Evolutionary conservation across 2,329 filamentous ascomycete genomes (phyloP).

Genomic region (Monosporascus sp.): DNA sequence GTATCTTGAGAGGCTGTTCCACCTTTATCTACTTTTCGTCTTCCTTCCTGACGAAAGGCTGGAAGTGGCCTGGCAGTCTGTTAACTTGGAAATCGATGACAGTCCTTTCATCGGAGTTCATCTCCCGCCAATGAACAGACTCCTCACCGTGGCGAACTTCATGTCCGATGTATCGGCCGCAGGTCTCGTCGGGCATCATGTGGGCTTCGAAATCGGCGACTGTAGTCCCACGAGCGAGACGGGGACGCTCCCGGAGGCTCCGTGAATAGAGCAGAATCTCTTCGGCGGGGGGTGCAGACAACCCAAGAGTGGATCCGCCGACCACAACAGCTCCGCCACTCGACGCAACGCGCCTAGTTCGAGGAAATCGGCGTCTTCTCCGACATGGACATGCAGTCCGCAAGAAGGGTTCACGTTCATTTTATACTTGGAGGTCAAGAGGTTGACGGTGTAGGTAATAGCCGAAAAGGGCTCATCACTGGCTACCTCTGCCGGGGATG

Average conservation of each 20-base stretch:
- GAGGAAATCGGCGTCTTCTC: constrained; percentile 7
- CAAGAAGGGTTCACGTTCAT: constrained; percentile 8
- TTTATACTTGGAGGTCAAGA: constrained; percentile 4
- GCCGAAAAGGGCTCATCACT: constrained; percentile 3
- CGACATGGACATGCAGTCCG: constrained; percentile 17
- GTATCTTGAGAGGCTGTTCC: no score
- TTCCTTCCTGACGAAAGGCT: constrained; percentile 3
- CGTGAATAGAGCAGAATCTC: neutral
- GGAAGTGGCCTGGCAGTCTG: constrained; percentile 3
- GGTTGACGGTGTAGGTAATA: constrained; percentile 6
- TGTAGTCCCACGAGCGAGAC: neutral
- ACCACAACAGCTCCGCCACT: constrained; percentile 9
- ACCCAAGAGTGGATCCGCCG: constrained; percentile 8
- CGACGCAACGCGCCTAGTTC: constrained; percentile 4
- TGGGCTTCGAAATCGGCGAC: neutral
- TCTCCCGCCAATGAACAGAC: constrained; percentile 6
- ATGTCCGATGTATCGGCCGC: constrained; percentile 2
- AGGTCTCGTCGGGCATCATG: neutral
- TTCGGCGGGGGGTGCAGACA: constrained; percentile 10
- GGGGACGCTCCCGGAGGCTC: constrained; percentile 1
- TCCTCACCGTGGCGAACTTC: constrained; percentile 10
- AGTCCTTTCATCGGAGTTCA: neutral
- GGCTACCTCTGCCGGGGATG: constrained; percentile 5
- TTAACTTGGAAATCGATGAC: constrained; percentile 2
- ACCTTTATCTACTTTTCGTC: no score